Conservation (phyloP, 306 rosid genomes). For the Malus domestica region ASM211411v1 NC_041794.1:34276001-34276500, state of each 20-base stretch:
- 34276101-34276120: conserved; percentile 80
- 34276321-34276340: neutral
- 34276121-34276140: conserved; percentile 86
- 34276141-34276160: conserved; percentile 47
- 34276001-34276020: conserved; percentile 69
- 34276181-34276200: neutral
- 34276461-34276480: neutral
- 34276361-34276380: neutral
- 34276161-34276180: neutral
- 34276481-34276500: neutral
- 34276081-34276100: conserved; percentile 94
- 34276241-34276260: conserved; percentile 20
- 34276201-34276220: neutral
- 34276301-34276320: neutral
- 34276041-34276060: conserved; percentile 83
- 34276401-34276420: conserved; percentile 27
- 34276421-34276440: neutral
- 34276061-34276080: conserved; percentile 96
- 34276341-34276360: neutral
- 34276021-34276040: conserved; percentile 98
- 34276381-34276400: conserved; percentile 30
- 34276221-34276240: conserved; percentile 26
- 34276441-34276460: conserved; percentile 6
- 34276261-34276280: conserved; percentile 62
- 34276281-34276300: conserved; percentile 3